phyloP scores from a whole-genome alignment of 2,329 filamentous ascomycete species.

The Calonectria pseudoturangicola region DNA sequence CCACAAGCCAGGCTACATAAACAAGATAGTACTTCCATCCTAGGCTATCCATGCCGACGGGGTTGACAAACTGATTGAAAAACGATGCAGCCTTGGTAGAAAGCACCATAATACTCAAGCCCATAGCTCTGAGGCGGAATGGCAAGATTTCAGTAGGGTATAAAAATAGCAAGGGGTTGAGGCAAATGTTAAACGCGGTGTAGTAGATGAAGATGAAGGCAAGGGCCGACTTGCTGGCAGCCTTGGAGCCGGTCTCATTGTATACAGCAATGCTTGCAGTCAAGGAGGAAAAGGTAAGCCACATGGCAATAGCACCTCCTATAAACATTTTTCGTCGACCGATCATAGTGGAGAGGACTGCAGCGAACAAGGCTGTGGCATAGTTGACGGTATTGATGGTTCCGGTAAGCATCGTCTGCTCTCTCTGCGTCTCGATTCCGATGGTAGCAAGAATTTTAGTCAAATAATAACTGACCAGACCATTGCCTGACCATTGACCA shows the following conservation, averaged over 20 bases:
- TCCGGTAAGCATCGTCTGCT: conserved; percentile 41
- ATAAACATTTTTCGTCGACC: conserved; percentile 42
- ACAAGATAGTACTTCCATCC: conserved; percentile 51
- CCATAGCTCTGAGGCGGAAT: conserved; percentile 43
- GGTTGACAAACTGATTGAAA: conserved; percentile 47
- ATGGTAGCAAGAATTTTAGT: conserved; percentile 53
- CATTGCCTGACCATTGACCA: conserved; percentile 60
- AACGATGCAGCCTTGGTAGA: conserved; percentile 43
- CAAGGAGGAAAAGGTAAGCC: conserved; percentile 39
- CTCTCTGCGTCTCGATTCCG: conserved; percentile 40
- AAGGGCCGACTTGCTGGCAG: conserved; percentile 41
- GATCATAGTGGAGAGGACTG: conserved; percentile 40
- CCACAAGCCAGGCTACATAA: conserved; percentile 49
- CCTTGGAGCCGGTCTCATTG: conserved; percentile 40
- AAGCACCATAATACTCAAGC: conserved; percentile 41
- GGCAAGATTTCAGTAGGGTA: conserved; percentile 45
- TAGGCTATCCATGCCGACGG: conserved; percentile 52
- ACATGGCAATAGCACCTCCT: conserved; percentile 43
- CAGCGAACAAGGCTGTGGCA: conserved; percentile 33
- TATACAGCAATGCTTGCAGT: conserved; percentile 42
- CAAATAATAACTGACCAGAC: conserved; percentile 54
- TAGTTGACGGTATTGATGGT: conserved; percentile 44
- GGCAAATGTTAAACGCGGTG: conserved; percentile 40
- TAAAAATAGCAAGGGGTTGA: conserved; percentile 41
- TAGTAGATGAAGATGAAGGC: conserved; percentile 48